Conservation (phyloP, 2,329 filamentous ascomycete species). For the Aspergillus sclerotialis region DNA sequence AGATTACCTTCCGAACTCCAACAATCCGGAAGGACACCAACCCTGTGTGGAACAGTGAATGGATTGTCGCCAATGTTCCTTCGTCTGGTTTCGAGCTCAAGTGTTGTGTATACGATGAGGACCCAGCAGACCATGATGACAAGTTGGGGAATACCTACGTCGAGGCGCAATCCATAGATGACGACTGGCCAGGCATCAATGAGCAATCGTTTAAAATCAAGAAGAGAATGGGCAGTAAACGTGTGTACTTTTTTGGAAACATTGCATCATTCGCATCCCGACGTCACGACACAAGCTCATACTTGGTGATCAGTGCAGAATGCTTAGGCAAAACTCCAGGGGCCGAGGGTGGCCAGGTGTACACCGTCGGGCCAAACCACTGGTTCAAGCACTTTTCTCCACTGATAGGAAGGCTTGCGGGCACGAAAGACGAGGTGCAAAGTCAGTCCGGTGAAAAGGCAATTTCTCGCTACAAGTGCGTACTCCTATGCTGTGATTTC, state of each 20-base stretch:
- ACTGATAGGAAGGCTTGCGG: slow-evolving; percentile 74
- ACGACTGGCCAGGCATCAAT: slow-evolving; percentile 62
- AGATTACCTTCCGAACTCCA: slow-evolving; percentile 64
- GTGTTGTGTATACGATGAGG: slow-evolving; percentile 83
- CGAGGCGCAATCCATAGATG: slow-evolving; percentile 51
- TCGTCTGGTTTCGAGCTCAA: slow-evolving; percentile 75
- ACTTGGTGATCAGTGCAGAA: slow-evolving; percentile 65
- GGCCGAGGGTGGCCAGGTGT: slow-evolving; percentile 60
- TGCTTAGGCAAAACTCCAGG: slow-evolving; percentile 67
- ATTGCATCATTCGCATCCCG: slow-evolving; percentile 57
- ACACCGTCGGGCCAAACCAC: slow-evolving; percentile 68
- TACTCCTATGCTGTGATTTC: slow-evolving; percentile 12
- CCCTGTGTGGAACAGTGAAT: slow-evolving; percentile 76
- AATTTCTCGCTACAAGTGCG: slow-evolving; percentile 70
- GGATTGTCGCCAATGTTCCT: slow-evolving; percentile 84
- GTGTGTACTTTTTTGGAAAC: slow-evolving; percentile 70
- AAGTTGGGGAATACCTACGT: slow-evolving; percentile 80
- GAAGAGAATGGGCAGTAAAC: slow-evolving; percentile 75
- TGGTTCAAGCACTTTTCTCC: slow-evolving; percentile 85
- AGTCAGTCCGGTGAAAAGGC: slow-evolving; percentile 48
- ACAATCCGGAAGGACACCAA: slow-evolving; percentile 67
- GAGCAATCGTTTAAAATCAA: slow-evolving; percentile 63
- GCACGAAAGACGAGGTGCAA: slow-evolving; percentile 60
- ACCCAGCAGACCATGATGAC: slow-evolving; percentile 78
- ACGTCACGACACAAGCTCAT: slow-evolving; percentile 60